These are phyloP conservation scores for Blastobotrys raffinosifermentans DNA, from an alignment of 1,139 yeast genomes.

Conservation along the genomic window DNA sequence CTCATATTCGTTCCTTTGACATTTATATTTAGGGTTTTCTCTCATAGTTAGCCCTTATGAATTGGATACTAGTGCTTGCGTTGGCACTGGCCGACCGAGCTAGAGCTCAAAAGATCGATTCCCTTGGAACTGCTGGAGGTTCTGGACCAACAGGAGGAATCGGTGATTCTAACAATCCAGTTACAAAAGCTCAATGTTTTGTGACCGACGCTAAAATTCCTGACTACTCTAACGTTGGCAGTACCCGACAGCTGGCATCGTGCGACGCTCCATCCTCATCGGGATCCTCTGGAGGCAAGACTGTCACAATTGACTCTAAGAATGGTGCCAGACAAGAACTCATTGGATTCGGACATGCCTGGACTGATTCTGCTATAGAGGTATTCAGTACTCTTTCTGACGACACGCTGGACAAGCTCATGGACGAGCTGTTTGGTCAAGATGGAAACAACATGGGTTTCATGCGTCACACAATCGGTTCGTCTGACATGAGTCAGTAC, in stretches of 20 bases:
- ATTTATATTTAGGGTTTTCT: too few relatives aligned
- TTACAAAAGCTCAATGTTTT: constrained; percentile 3
- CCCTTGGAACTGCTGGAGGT: constrained; percentile 10
- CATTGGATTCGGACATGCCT: constrained; percentile 13
- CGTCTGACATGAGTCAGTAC: constrained; percentile 5
- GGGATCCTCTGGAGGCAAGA: neutral
- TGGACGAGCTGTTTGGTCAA: constrained; percentile 11
- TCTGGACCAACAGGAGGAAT: constrained; percentile 10
- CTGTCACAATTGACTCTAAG: constrained; percentile 1
- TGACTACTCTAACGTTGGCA: constrained; percentile 1
- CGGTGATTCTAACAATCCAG: constrained; percentile 8
- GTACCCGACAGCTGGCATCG: neutral
- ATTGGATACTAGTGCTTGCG: too few relatives aligned
- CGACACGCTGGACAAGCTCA: constrained; percentile 6
- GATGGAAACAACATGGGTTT: constrained; percentile 13
- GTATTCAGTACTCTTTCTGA: constrained; percentile 4
- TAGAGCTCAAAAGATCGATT: constrained; percentile 6
- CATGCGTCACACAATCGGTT: constrained; percentile 13
- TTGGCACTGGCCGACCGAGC: too few relatives aligned
- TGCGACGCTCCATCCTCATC: neutral
- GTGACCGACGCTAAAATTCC: constrained; percentile 7
- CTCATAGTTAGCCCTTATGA: too few relatives aligned
- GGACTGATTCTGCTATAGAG: constrained; percentile 11
- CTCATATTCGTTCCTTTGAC: too few relatives aligned
- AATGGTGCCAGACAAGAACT: constrained; percentile 10